phyloP scores from a whole-genome alignment of 306 rosid genomes.

The Dalbergia cultrata region DNA sequence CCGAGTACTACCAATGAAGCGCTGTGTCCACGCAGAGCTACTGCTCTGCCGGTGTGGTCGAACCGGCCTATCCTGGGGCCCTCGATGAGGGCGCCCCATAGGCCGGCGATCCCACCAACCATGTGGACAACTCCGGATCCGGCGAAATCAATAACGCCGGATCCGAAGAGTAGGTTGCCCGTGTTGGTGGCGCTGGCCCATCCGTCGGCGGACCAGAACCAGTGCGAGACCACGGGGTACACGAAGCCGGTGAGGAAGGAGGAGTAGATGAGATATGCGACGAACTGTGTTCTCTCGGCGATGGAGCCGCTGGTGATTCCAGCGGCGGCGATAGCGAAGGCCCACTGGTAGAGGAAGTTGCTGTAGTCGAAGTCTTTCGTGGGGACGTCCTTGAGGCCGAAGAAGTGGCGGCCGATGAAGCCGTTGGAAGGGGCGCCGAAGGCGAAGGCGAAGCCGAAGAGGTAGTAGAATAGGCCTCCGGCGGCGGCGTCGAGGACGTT shows the following conservation, averaged over 20 bases:
- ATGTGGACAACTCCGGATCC: slow-evolving; percentile 95
- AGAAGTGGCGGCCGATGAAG: slow-evolving; percentile 86
- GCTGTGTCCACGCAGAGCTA: slow-evolving; percentile 71
- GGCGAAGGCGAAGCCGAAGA: slow-evolving; percentile 95
- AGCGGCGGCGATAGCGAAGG: slow-evolving; percentile 97
- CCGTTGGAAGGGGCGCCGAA: slow-evolving; percentile 80
- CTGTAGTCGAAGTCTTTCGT: slow-evolving; percentile 52
- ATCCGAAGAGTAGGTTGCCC: slow-evolving; percentile 48
- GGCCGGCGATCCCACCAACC: slow-evolving; percentile 91
- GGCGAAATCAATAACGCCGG: slow-evolving; percentile 90
- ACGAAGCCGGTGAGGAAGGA: slow-evolving; percentile 91
- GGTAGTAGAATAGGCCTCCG: slow-evolving; percentile 88
- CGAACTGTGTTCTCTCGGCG: slow-evolving; percentile 91
- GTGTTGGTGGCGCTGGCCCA: slow-evolving; percentile 70
- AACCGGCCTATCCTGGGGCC: slow-evolving; percentile 92
- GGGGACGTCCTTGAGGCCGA: slow-evolving; percentile 70
- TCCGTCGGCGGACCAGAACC: slow-evolving; percentile 90
- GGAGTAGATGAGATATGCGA: slow-evolving; percentile 83
- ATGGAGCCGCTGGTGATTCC: slow-evolving; percentile 93
- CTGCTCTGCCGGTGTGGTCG: slow-evolving; percentile 65
- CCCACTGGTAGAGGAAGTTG: slow-evolving; percentile 90
- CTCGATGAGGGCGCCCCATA: slow-evolving; percentile 88
- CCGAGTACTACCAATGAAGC: slow-evolving; percentile 81
- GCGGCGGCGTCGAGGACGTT: slow-evolving; percentile 95
- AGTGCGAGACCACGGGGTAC: slow-evolving; percentile 88